Base-by-base conservation (phyloP, 78 protist genomes). In the Bodo saltans region DNA sequence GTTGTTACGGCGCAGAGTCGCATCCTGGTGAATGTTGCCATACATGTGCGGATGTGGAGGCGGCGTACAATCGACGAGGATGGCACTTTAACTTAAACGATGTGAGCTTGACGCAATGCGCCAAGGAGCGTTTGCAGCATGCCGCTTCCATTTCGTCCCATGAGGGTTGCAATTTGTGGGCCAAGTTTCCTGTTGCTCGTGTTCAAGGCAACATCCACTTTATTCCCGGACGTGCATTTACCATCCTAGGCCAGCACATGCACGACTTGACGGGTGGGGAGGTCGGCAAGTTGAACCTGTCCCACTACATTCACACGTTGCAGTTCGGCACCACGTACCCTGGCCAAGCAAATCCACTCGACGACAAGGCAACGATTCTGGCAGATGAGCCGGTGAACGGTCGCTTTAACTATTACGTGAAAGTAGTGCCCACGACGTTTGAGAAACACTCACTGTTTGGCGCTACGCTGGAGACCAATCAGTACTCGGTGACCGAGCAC, bases 201-300 rank as follows among this genome's bases (percentile, higher is more conserved):
- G 93, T 95, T 3, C 94, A 96, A 1, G 98, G 98, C 38, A 94
- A 94, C 86, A 87, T 95, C 76, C 96, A 95, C 70, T 85, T 95
- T 26, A 89, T 94, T 28, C 97, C 96, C 39, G 95, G 96, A 17
- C 87, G 83, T 68, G 70, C 79, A 27, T 90, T 87, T 83, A 86
- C 84, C 25, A 12, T n/a, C 67, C 33, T 68, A 30, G 68, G 83
- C 70, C 69, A 87, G 82, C 93, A 90, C 71, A 69, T 93, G 39
- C 93, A 91, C 72, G 94, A 92, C 75, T 35, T 90, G n/a, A 0
- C 28, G 83, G 81, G 27, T 1, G 30, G 1, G 34, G 84, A 74
- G 25, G 39, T 47, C n/a, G 39, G 27, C 37, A n/a, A 42, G 42
- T 90, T 95, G 88, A 87, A 95, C 88, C 34, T 92, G 39, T 40